phyloP scores from a whole-genome alignment of 805 yeast genomes.

The Hanseniaspora osmophila region DNA sequence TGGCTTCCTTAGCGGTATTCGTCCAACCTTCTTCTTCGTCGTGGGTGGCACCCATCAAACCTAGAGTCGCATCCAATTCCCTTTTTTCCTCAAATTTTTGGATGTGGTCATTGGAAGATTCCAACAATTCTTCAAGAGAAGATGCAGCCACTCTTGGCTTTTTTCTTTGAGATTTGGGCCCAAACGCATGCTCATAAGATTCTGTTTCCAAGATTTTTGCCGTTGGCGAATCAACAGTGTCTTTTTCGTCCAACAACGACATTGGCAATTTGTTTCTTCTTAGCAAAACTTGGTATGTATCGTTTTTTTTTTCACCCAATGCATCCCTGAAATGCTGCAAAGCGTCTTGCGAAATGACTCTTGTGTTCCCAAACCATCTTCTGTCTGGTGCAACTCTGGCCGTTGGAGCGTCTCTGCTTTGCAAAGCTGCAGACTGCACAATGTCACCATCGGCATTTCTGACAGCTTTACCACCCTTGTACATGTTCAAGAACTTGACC shows the following conservation, averaged over 20 bases:
- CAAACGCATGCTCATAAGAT: slow-evolving; percentile 67
- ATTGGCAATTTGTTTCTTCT: slow-evolving; percentile 88
- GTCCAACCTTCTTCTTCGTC: slow-evolving; percentile 63
- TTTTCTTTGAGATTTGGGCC: slow-evolving; percentile 89
- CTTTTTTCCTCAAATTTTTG: slow-evolving; percentile 56
- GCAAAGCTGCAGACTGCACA: slow-evolving; percentile 75
- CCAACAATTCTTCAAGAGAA: slow-evolving; percentile 64
- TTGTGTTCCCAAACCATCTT: slow-evolving; percentile 94
- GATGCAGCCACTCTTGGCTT: slow-evolving; percentile 75
- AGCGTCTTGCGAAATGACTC: slow-evolving; percentile 96
- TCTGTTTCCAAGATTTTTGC: slow-evolving; percentile 81
- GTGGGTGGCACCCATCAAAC: slow-evolving; percentile 58
- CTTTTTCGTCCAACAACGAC: slow-evolving; percentile 85
- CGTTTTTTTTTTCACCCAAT: slow-evolving; percentile 69
- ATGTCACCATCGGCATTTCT: slow-evolving; percentile 82
- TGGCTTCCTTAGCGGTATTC: slow-evolving; percentile 85
- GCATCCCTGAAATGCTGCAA: slow-evolving; percentile 88
- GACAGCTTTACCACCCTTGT: slow-evolving; percentile 77
- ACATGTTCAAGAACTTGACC: slow-evolving; percentile 82
- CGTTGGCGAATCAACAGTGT: slow-evolving; percentile 58
- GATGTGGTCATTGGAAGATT: slow-evolving; percentile 40
- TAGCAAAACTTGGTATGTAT: slow-evolving; percentile 72
- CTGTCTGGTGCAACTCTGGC: slow-evolving; percentile 94
- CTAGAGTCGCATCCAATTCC: slow-evolving; percentile 61
- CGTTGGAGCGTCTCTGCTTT: slow-evolving; percentile 71